Percentiles rank a stretch among this genome's conserved stretches.
These are phyloP conservation scores for Neurospora cerealis DNA, from an alignment of 495 filamentous ascomycete genomes.

Conservation along the genomic window DNA sequence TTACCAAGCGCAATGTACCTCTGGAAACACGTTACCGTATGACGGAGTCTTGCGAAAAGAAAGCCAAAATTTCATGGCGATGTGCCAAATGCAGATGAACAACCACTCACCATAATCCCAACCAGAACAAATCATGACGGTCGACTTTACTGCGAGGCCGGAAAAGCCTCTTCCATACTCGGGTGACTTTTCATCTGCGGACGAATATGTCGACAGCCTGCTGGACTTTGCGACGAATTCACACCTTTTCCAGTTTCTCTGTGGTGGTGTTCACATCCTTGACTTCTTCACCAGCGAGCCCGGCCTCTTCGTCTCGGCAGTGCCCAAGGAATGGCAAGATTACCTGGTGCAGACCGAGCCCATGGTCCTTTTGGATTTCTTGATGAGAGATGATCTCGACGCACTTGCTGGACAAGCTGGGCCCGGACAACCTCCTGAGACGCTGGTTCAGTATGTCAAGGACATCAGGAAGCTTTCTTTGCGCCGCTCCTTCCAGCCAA, in stretches of 20 bases:
- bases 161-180: constrained; percentile 32
- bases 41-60: neutral
- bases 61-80: neutral
- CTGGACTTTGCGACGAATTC: constrained; percentile 65
- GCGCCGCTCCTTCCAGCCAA: constrained; percentile 44
- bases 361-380: constrained; percentile 64
- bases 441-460: constrained; percentile 62
- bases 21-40: neutral
- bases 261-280: constrained; percentile 88
- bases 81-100: neutral
- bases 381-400: constrained; percentile 63
- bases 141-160: constrained; percentile 25
- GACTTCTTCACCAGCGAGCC: constrained; percentile 90
- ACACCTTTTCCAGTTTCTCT: constrained; percentile 73
- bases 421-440: constrained; percentile 50
- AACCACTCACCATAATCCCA: neutral
- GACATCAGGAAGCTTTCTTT: constrained; percentile 64
- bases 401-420: constrained; percentile 11
- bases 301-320: constrained; percentile 57
- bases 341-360: constrained; percentile 64
- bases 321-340: constrained; percentile 69
- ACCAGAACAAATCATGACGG: constrained; percentile 3
- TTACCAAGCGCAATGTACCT: neutral
- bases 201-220: constrained; percentile 70
- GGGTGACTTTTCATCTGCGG: constrained; percentile 35